Conservation (phyloP, 169 alveolate genomes). For the Eimeria sp. region DNA sequence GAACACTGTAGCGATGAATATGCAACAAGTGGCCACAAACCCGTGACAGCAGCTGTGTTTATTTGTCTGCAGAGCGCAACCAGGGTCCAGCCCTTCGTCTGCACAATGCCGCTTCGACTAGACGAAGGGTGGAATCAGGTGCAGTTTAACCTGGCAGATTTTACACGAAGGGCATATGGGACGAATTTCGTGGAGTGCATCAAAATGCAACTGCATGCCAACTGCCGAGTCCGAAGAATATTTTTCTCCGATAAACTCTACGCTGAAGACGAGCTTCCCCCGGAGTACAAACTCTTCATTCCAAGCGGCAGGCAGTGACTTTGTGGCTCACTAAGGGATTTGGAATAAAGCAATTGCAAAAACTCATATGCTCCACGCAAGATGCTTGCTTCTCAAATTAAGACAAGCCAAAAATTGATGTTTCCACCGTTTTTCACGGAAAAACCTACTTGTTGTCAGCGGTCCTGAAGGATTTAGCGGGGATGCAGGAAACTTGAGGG, state of each 20-base stretch:
- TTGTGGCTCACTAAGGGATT: background rate
- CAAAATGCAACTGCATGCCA: constrained; percentile 98
- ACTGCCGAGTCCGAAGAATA: constrained; percentile 98
- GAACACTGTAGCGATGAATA: too few species aligned
- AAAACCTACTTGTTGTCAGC: background rate
- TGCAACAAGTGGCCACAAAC: background rate
- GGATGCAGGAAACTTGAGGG: background rate
- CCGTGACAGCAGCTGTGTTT: background rate
- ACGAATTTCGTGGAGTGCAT: constrained; percentile 98
- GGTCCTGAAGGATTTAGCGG: background rate
- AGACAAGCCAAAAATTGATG: background rate
- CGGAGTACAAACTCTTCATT: constrained; percentile 91
- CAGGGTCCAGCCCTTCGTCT: constrained; percentile 98
- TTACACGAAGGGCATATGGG: constrained; percentile 98
- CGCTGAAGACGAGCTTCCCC: constrained; percentile 90
- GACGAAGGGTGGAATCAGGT: constrained; percentile 99
- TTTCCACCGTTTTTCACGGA: background rate
- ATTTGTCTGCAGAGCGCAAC: constrained; percentile 88
- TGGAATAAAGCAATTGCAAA: background rate
- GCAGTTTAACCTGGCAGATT: constrained; percentile 98
- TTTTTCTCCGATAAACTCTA: constrained; percentile 98
- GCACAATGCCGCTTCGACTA: constrained; percentile 99
- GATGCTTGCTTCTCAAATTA: background rate
- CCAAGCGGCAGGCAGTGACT: constrained; percentile 79
- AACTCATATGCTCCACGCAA: background rate